Percentiles rank a stretch among this genome's conserved stretches.
These are phyloP conservation scores for Thielaviopsis euricoi DNA, from an alignment of 2,329 filamentous ascomycete species.

Conservation along the genomic window DNA sequence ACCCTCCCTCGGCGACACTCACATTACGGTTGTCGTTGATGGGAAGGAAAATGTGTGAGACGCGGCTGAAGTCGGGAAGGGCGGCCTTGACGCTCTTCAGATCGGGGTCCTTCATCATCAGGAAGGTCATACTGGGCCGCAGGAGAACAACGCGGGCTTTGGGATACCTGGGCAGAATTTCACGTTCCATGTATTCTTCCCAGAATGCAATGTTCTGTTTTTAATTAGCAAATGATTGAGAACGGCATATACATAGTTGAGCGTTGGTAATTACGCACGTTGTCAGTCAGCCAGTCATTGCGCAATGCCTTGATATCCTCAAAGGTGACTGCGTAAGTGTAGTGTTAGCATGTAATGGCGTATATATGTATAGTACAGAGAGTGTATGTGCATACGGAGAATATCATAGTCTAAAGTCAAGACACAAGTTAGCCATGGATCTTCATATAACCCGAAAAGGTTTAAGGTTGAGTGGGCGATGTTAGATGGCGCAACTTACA, in stretches of 20 bases:
- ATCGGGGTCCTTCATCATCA: conserved; percentile 61
- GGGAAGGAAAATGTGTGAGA: conserved; percentile 88
- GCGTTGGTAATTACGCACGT: conserved; percentile 38
- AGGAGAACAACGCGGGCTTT: conserved; percentile 79
- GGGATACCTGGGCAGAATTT: conserved; percentile 65
- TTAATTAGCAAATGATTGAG: background rate
- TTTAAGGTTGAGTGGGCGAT: background rate
- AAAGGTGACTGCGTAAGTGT: conserved; percentile 13
- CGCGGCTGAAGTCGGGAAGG: conserved; percentile 62
- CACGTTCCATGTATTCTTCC: conserved; percentile 92
- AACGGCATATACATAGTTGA: background rate
- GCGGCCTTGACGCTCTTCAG: conserved; percentile 42
- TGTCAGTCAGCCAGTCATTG: conserved; percentile 93
- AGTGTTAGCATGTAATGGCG: background rate
- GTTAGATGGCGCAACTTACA: conserved; percentile 22
- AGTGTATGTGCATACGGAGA: conserved; percentile 17
- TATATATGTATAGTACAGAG: background rate
- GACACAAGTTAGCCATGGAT: background rate
- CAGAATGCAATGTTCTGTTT: conserved; percentile 90
- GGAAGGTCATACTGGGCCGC: conserved; percentile 80
- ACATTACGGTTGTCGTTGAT: conserved; percentile 78
- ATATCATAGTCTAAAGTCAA: conserved; percentile 20
- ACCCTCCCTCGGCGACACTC: conserved; percentile 67
- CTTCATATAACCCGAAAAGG: background rate
- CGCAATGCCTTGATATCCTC: conserved; percentile 81